Evolutionary conservation across 1,139 yeast genomes (phyloP).

Genomic region (Taiozyma sp.): DNA sequence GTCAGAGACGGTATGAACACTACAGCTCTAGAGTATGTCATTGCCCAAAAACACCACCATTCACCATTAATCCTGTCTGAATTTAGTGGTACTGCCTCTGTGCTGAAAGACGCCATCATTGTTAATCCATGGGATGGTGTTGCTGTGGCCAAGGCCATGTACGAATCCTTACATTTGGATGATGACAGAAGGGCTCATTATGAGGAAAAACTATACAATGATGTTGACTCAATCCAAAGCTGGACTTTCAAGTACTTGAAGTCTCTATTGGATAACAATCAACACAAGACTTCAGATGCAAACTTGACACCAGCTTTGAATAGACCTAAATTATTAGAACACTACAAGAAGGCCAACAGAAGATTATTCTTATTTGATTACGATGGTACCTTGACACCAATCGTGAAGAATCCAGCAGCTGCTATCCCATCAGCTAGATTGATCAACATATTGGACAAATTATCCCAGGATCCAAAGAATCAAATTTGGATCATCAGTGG

Average conservation of each 20-base stretch:
- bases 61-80: constrained; percentile 85
- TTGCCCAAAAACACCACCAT: constrained; percentile 69
- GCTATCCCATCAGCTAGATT: constrained; percentile 87
- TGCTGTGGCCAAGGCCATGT: constrained; percentile 82
- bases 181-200: constrained; percentile 36
- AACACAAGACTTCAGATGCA: constrained; percentile 36
- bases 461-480: constrained; percentile 74
- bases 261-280: constrained; percentile 35
- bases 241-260: constrained; percentile 71
- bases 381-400: constrained; percentile 96
- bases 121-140: constrained; percentile 98
- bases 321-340: constrained; percentile 55
- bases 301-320: constrained; percentile 82
- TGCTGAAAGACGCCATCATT: constrained; percentile 70
- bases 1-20: constrained; percentile 97
- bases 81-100: constrained; percentile 87
- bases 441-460: constrained; percentile 48
- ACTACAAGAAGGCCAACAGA: constrained; percentile 55
- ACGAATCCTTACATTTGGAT: constrained; percentile 56
- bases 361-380: constrained; percentile 89
- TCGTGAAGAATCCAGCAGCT: constrained; percentile 95
- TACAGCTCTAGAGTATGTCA: constrained; percentile 85
- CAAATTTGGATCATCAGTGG: constrained; percentile 96
- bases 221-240: constrained; percentile 71
- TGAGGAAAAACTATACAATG: constrained; percentile 50